Base-by-base conservation (phyloP, 371 early-diverging fungal genomes). In the Mucor saturninus region DNA sequence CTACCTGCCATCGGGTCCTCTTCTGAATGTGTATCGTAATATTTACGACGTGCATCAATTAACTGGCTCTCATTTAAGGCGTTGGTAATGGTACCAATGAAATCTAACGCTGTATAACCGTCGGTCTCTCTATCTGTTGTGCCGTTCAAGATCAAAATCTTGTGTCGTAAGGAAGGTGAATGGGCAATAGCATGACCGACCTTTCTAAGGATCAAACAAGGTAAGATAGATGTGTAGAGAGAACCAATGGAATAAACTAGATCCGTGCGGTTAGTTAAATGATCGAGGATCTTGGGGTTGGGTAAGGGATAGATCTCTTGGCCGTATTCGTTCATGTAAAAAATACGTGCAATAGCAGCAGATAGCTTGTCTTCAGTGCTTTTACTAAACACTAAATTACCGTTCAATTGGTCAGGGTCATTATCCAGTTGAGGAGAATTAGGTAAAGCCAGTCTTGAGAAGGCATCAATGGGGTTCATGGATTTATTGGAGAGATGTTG, bases 171-270 rank as follows among this genome's bases (percentile, higher is more conserved):
- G 5, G 83, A 73, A 14, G 68, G 59, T 2, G 86, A 84, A 26
- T 83, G 73, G 26, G 86, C 83, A 40, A 90, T 82, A 9, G 86
- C 77, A 28, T 86, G 79, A 0, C 89, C 91, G 2, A 89, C 85
- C 15, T 85, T 85, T 39, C 87, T 83, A 15, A 91, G 73, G 32
- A 91, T 83, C 30, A 91, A 69, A 62, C 88, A 86, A 0, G 91
- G 91, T 8, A 89, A 69, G 42, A 91, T 83, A n/a, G 88, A 87
- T 1, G 91, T 91, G 58, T 89, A 91, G 8, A 91, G 72, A 0
- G 89, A 89, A 0, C 91, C 91, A 54, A 89, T 89, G 5, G 89
- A 86, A 61, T 88, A 91, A 5, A 90, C 70, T 6, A 91, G 62
- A 0, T 84, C 79, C 31, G 76, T 69, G 56, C 86, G 85, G n/a